Percentiles rank a stretch among this genome's conserved stretches.
Conservation (phyloP, 345 rosid species). For the Excoecaria agallocha region DNA sequence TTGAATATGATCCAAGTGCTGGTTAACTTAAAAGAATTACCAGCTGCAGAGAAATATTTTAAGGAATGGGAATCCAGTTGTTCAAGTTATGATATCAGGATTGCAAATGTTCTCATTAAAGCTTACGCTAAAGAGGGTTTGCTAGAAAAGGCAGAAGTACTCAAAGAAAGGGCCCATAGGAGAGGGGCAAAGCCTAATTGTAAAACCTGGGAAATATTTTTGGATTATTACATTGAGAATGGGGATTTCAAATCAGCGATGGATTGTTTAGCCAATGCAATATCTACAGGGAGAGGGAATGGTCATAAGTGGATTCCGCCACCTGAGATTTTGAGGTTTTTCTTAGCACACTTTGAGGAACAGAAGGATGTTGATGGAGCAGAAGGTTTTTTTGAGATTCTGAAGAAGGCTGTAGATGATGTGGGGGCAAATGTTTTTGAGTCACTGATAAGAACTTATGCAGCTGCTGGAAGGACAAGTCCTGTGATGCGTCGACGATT, state of each 20-base stretch:
- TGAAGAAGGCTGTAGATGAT: constrained; percentile 64
- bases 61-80: constrained; percentile 79
- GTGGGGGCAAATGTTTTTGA: constrained; percentile 67
- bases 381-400: constrained; percentile 61
- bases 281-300: constrained; percentile 63
- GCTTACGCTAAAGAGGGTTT: constrained; percentile 60
- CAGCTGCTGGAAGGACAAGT: constrained; percentile 73
- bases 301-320: constrained; percentile 80
- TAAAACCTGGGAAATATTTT: constrained; percentile 81
- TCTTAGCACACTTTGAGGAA: constrained; percentile 70
- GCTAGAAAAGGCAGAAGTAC: constrained; percentile 62
- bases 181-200: constrained; percentile 74
- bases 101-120: constrained; percentile 67
- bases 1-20: constrained; percentile 89
- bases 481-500: constrained; percentile 53
- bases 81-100: constrained; percentile 65
- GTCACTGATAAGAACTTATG: constrained; percentile 79
- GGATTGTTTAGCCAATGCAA: constrained; percentile 63
- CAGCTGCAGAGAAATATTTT: constrained; percentile 87
- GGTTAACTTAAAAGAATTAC: constrained; percentile 79
- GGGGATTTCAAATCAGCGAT: constrained; percentile 54
- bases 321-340: constrained; percentile 41
- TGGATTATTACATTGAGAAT: constrained; percentile 56
- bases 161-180: constrained; percentile 59
- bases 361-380: constrained; percentile 81